Conservation (phyloP, 108 stramenopile species). For the Cylindrotheca fusiformis region DNA sequence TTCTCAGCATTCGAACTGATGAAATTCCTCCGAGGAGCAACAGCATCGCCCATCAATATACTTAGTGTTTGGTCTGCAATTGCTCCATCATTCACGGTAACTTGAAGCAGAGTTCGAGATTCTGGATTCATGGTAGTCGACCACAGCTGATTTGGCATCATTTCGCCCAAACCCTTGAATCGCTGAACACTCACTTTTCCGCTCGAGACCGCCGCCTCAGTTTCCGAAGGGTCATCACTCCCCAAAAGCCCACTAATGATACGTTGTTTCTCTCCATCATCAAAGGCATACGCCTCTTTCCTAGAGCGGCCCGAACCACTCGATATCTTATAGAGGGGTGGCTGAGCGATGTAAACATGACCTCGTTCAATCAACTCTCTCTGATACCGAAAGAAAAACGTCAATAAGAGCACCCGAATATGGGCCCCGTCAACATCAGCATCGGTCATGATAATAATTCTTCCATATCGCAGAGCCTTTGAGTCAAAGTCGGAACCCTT, state of each 20-base stretch:
- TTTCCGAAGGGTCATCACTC: neutral
- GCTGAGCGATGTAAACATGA: constrained; percentile 92
- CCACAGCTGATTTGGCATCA: constrained; percentile 97
- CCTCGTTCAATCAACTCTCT: constrained; percentile 87
- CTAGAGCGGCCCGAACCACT: constrained; percentile 57
- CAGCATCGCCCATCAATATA: constrained; percentile 91
- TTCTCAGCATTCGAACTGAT: constrained; percentile 78
- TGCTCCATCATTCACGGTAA: constrained; percentile 86
- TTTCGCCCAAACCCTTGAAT: constrained; percentile 93
- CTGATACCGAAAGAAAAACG: constrained; percentile 94
- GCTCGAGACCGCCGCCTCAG: constrained; percentile 29
- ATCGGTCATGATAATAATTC: constrained; percentile 96
- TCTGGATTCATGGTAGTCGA: constrained; percentile 94
- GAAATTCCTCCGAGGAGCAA: constrained; percentile 81
- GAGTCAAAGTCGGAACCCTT: constrained; percentile 85
- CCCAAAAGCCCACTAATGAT: constrained; percentile 43
- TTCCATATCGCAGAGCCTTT: constrained; percentile 65
- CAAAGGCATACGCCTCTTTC: constrained; percentile 62
- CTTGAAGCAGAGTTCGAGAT: constrained; percentile 71
- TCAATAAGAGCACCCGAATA: constrained; percentile 92
- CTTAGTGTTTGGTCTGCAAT: constrained; percentile 82
- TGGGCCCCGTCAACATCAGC: constrained; percentile 97
- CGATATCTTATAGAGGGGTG: constrained; percentile 92
- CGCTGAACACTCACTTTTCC: constrained; percentile 72
- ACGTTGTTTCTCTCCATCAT: constrained; percentile 59